These are phyloP conservation scores for Phialophora chinensis DNA, from an alignment of 2,329 filamentous ascomycete genomes.

Conservation along the genomic window DNA sequence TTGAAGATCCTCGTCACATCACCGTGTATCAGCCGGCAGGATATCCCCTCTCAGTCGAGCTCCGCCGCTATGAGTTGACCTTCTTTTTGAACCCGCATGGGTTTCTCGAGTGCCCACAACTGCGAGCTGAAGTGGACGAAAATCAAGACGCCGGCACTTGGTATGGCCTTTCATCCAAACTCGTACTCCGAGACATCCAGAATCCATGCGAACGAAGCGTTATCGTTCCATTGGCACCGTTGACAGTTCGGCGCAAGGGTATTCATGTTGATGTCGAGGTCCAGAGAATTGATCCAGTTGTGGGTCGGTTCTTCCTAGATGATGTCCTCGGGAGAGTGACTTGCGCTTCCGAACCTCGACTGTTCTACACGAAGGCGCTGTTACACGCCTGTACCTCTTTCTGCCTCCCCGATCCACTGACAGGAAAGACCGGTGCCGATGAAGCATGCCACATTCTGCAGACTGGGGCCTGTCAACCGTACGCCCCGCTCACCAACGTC, in stretches of 20 bases:
- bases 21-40: slow-evolving; percentile 54
- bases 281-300: slow-evolving; percentile 44
- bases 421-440: slow-evolving; percentile 43
- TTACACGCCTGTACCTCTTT: slow-evolving; percentile 68
- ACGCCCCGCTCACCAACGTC: slow-evolving; percentile 2
- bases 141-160: slow-evolving; percentile 66
- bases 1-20: slow-evolving; percentile 55
- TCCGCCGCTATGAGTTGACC: slow-evolving; percentile 59
- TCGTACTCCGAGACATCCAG: slow-evolving; percentile 58
- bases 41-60: slow-evolving; percentile 52
- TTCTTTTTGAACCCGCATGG: slow-evolving; percentile 58
- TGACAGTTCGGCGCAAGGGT: slow-evolving; percentile 43
- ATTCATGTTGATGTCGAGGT: slow-evolving; percentile 52
- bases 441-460: slow-evolving; percentile 42
- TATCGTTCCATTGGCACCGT: slow-evolving; percentile 58
- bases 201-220: slow-evolving; percentile 56
- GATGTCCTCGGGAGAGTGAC: slow-evolving; percentile 61
- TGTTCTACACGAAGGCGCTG: slow-evolving; percentile 63
- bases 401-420: slow-evolving; percentile 46
- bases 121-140: slow-evolving; percentile 60
- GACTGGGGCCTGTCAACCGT: slow-evolving; percentile 15
- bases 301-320: slow-evolving; percentile 62
- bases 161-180: slow-evolving; percentile 64
- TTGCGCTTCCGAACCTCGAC: slow-evolving; percentile 61
- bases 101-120: slow-evolving; percentile 56